Conservation (phyloP, 805 yeast species). For the Ascoidea tarda region DNA sequence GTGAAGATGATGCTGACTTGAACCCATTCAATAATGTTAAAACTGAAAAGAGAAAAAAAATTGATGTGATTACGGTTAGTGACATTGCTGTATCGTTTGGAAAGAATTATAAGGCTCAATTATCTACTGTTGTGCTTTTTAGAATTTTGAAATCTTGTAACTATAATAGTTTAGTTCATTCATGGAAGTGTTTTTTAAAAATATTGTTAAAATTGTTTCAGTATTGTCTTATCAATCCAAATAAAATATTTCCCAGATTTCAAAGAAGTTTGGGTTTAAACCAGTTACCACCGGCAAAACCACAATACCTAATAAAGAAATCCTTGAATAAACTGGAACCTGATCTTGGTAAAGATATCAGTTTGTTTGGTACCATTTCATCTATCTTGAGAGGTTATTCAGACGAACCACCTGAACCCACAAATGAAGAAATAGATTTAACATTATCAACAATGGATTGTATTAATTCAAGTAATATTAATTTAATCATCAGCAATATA, state of each 20-base stretch:
- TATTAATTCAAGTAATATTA: constrained; percentile 22
- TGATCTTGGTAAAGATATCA: constrained; percentile 47
- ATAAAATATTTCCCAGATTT: constrained; percentile 40
- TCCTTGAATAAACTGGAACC: constrained; percentile 34
- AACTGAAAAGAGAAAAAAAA: constrained; percentile 38
- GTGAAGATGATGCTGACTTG: constrained; percentile 13
- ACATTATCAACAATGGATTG: constrained; percentile 78
- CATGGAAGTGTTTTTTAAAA: constrained; percentile 50
- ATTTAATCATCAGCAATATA: too few relatives aligned
- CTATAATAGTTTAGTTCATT: constrained; percentile 27
- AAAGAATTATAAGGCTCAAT: constrained; percentile 79
- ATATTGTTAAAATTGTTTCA: constrained; percentile 55
- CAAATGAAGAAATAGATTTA: constrained; percentile 82
- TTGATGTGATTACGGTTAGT: constrained; percentile 49
- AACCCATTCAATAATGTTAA: constrained; percentile 26
- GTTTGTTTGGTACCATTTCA: constrained; percentile 82
- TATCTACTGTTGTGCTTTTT: constrained; percentile 77
- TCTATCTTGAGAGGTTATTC: constrained; percentile 79
- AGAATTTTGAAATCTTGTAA: constrained; percentile 52
- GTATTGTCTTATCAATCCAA: constrained; percentile 57
- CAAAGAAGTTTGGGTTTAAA: constrained; percentile 40
- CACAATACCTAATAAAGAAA: constrained; percentile 35
- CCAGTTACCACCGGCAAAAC: constrained; percentile 44
- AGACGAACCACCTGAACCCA: constrained; percentile 84
- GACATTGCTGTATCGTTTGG: constrained; percentile 78